Base-by-base conservation (phyloP, 2,329 filamentous ascomycete genomes). In the Colletotrichum shisoi region DNA sequence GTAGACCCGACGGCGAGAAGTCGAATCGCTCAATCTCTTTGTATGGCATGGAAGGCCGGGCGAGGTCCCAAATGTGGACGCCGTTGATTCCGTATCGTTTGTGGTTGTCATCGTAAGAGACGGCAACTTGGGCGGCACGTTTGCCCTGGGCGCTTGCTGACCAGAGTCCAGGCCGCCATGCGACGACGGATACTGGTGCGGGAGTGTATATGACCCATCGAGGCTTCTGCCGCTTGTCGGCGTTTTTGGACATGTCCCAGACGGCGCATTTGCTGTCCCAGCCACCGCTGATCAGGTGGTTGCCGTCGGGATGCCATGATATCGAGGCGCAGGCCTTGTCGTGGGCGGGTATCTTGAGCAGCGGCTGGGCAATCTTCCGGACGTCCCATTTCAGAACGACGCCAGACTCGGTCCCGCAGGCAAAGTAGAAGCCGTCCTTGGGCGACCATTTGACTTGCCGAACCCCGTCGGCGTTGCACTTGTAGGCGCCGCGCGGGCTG, bases 31-130 rank as follows among this genome's bases (percentile, higher is more conserved):
- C 85, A 53, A 91, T 83, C 71, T 89, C 85, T 70, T 89, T 89
- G 73, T 88, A 90, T 0, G 88, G 87, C 80, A 91, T 83, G 1
- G 87, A 85, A 1, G 88, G 87, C 39, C 89, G 81, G 7, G 87
- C 88, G n/a, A 91, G 77, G 73, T 91, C 89, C 87, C 88, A 91
- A 21, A 91, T 80, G 63, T 91, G 87, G 15, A 90, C 86, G 0
- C 83, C 80, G 34, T 82, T 85, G 49, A 85, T 84, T 48, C 86
- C 87, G 60, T 84, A 83, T 9, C 83, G 80, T 63, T 82, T 84
- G 49, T 81, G 76, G 71, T 82, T 83, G 70, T 87, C 86, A 66
- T 89, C 84, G 72, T 90, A 89, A 1, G 85, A 81, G 2, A 89
- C 84, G 2, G 87, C 86, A 12, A 90, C 79, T 72, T 90, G 87